These are phyloP conservation scores for Cryphonectria radicalis DNA, from an alignment of 2,329 filamentous ascomycete species.

Conservation along the genomic window DNA sequence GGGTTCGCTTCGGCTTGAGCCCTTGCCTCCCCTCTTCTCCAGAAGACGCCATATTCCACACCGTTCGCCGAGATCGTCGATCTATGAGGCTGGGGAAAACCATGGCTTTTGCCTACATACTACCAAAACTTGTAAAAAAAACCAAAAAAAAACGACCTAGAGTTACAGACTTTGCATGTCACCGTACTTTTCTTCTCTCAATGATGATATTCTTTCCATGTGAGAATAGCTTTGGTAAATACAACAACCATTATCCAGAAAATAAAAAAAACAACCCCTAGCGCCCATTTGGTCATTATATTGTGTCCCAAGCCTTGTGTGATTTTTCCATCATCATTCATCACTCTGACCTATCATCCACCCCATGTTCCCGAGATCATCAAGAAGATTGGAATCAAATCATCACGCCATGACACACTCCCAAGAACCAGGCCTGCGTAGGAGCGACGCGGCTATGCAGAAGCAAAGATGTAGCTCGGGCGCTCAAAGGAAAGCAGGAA, in stretches of 20 bases:
- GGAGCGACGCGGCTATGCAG: constrained; percentile 2
- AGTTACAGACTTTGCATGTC: neutral
- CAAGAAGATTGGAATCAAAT: neutral
- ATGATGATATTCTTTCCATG: neutral
- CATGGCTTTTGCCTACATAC: constrained; percentile 76
- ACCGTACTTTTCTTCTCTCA: too few species aligned
- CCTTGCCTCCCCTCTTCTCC: constrained; percentile 58
- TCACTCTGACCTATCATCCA: neutral
- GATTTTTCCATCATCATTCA: constrained; percentile 2
- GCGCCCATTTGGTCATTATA: neutral
- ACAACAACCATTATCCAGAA: neutral
- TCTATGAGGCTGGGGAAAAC: constrained; percentile 90
- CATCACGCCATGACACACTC: neutral
- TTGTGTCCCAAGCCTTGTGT: neutral
- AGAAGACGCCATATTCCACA: constrained; percentile 84
- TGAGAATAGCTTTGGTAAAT: neutral
- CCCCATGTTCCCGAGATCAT: neutral
- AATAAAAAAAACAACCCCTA: neutral
- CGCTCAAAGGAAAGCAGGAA: constrained; percentile 60
- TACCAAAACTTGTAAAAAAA: neutral
- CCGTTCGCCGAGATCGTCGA: constrained; percentile 91
- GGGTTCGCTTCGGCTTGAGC: constrained; percentile 73
- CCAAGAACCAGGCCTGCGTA: constrained; percentile 6
- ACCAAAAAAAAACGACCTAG: too few species aligned
- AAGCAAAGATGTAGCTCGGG: constrained; percentile 53